Conservation (phyloP, 805 yeast genomes). For the Metschnikowia noctiluminum region DNA sequence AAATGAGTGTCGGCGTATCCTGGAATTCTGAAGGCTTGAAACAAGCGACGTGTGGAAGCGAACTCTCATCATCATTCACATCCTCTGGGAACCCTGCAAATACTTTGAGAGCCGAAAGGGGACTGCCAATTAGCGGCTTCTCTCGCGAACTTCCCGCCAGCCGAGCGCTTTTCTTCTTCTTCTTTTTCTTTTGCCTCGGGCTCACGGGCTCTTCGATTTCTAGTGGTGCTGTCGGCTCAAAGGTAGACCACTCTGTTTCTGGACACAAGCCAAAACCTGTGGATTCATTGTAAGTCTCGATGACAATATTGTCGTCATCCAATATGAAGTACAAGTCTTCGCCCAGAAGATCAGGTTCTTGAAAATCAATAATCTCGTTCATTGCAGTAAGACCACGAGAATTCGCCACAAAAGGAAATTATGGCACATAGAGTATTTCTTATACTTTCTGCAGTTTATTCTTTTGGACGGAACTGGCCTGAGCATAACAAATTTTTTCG, state of each 20-base stretch:
- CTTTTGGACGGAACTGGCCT: too few relatives aligned
- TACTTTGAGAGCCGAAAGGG: neutral
- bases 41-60: neutral
- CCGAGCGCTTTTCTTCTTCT: neutral
- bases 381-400: neutral
- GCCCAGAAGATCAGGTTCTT: neutral
- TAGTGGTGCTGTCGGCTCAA: neutral
- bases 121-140: too few relatives aligned
- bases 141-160: neutral
- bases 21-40: neutral
- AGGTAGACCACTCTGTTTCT: neutral
- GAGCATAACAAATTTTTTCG: too few relatives aligned
- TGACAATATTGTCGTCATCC: neutral
- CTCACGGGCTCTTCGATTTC: neutral
- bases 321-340: constrained; percentile 5
- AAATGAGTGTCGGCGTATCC: constrained; percentile 3
- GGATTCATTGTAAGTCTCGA: neutral
- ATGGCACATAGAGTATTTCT: too few relatives aligned
- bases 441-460: neutral
- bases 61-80: neutral
- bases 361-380: neutral
- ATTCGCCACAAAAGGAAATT: neutral
- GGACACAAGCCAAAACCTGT: neutral
- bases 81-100: neutral
- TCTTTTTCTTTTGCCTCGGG: neutral